Evolutionary conservation across 257 asterid genomes (phyloP), one percentile per base, ranked within the genome.

Genomic region (Vinca minor): DNA sequence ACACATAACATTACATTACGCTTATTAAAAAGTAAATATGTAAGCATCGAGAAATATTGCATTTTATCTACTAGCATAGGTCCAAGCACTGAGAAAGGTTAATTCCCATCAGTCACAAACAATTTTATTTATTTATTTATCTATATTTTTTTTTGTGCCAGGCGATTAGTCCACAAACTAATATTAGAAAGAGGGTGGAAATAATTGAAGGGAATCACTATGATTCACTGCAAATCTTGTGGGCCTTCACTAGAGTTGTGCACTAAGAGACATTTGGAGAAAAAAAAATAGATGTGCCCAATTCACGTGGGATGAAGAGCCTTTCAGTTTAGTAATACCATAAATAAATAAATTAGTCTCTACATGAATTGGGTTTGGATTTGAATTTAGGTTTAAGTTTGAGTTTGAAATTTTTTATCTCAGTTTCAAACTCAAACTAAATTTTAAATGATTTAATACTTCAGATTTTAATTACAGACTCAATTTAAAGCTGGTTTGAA

Each of bases 261-360:
- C 79, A 71, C 59, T 61, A 38, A 68, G 68, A 71, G 82, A 67
- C 80, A 73, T 80, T 66, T 65, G 77, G 77, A 50, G 71, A 66
- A 74, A n/a, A n/a, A n/a, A n/a, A n/a, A n/a, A 75, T 68, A 65
- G 8, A 79, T 79, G 55, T 87, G 79, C 53, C 81, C 78, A 28
- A n/a, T 65, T 77, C 91, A 84, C 91, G 84, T 81, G 91, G 74
- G 74, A 68, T 76, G 55, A 70, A 77, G 73, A 60, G 67, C 76
- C 76, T 68, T 76, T 70, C 62, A 63, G 60, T 77, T 61, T 56
- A 48, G 26, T 68, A 73, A 54, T 52, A 73, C n/a, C n/a, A n/a
- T n/a, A n/a, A n/a, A n/a, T n/a, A n/a, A n/a, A n/a, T n/a, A n/a
- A n/a, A n/a, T n/a, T n/a, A n/a, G n/a, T n/a, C n/a, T n/a, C n/a